A percentile compares a stretch with the other conserved stretches of the same genome.
These are phyloP conservation scores for Suillus plorans DNA, from an alignment of 768 basidiomycete species.

Conservation along the genomic window DNA sequence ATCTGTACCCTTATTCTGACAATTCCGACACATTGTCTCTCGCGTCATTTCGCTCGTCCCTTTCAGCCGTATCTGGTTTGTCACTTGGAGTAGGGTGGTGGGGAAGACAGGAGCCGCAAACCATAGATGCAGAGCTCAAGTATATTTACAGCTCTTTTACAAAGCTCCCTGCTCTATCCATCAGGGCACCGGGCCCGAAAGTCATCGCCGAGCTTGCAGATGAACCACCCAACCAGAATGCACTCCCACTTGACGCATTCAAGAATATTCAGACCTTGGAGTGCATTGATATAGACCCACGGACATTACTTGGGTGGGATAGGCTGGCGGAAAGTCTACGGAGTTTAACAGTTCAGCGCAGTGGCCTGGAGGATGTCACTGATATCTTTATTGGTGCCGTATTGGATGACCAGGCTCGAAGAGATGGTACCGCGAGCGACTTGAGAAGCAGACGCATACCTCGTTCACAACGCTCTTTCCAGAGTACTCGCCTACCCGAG, in stretches of 20 bases:
- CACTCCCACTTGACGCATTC: constrained; percentile 81
- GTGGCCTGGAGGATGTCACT: constrained; percentile 79
- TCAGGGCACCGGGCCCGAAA: constrained; percentile 64
- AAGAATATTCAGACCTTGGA: constrained; percentile 79
- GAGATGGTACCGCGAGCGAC: constrained; percentile 53
- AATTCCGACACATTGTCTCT: constrained; percentile 76
- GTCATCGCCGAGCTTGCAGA: constrained; percentile 66
- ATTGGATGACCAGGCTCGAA: constrained; percentile 68
- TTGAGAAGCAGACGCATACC: constrained; percentile 47
- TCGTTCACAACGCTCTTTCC: constrained; percentile 45
- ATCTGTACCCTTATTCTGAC: constrained; percentile 44
- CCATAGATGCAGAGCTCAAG: constrained; percentile 72
- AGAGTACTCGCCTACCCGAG: constrained; percentile 51
- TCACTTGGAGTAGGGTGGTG: constrained; percentile 79
- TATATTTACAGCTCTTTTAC: constrained; percentile 90
- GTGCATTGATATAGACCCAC: constrained; percentile 79
- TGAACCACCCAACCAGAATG: constrained; percentile 70
- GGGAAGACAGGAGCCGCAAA: constrained; percentile 55
- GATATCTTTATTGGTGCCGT: constrained; percentile 78
- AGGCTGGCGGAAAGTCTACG: constrained; percentile 65
- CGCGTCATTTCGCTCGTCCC: constrained; percentile 70
- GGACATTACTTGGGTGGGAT: constrained; percentile 83
- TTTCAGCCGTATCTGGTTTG: constrained; percentile 73
- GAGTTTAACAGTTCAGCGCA: constrained; percentile 73
- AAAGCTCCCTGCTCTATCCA: constrained; percentile 75